These are phyloP conservation scores for Macaranga tanarius DNA, from an alignment of 441 rosid species.

Conservation along the genomic window DNA sequence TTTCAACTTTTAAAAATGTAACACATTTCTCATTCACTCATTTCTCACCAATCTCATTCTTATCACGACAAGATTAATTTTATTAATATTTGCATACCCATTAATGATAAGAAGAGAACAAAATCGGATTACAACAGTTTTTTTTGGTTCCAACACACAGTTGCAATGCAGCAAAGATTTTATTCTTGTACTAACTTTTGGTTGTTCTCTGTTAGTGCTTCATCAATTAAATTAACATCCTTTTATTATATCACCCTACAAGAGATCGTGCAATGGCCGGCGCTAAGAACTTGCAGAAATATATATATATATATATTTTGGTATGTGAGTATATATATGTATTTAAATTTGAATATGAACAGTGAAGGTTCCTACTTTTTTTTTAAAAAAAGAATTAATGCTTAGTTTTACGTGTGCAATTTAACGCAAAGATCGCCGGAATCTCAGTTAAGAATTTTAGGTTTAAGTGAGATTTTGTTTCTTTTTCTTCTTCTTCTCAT, in stretches of 20 bases:
- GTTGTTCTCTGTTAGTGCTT: background rate
- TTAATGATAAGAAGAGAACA: conserved; percentile 15
- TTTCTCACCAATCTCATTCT: background rate
- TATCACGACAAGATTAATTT: background rate
- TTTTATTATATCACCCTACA: conserved; percentile 17
- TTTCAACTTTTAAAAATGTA: background rate
- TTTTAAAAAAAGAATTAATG: background rate
- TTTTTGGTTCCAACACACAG: conserved; percentile 7
- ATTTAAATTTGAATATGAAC: too few species aligned
- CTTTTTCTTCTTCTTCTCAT: background rate
- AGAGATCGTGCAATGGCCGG: conserved; percentile 48
- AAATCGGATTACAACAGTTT: conserved; percentile 30
- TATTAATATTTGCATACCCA: background rate
- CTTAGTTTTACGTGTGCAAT: background rate
- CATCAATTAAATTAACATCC: background rate
- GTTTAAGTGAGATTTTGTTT: background rate
- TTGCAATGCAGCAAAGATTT: conserved; percentile 29
- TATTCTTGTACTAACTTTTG: conserved; percentile 16
- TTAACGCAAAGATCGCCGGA: conserved; percentile 26
- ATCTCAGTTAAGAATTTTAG: conserved; percentile 15
- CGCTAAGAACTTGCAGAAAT: background rate
- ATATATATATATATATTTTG: too few species aligned
- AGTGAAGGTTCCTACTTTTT: conserved; percentile 19
- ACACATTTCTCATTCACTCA: too few species aligned
- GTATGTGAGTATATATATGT: too few species aligned